Base-by-base conservation (phyloP, 306 rosid species). In the Adenanthera pavonina region DNA sequence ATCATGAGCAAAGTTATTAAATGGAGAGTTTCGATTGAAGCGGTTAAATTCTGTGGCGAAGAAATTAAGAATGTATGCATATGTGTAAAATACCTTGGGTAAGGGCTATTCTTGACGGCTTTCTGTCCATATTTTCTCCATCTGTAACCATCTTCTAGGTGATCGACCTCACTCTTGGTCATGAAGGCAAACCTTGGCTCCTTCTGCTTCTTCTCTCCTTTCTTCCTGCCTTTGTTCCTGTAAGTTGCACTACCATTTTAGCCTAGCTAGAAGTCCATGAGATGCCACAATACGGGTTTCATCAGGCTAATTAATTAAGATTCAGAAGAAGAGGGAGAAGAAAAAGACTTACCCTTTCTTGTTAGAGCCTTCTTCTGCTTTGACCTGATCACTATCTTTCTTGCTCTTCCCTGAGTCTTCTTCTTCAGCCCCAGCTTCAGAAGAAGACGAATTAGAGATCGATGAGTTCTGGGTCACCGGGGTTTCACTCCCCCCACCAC, bases 61-160 rank as follows among this genome's bases (percentile, higher is more conserved):
- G n/a, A 61, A 33, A 61, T 61, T 61, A 33, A 61, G 41, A 61
- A 61, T 33, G 43, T 33, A 33, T 25, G 40, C 1, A 33, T 33
- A 33, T 13, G 5, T 2, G 67, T 60, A 9, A 7, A 9, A 2
- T 78, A 89, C 97, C 97, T 91, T 70, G 97, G 97, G 64, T 86
- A 93, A 35, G 97, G 97, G 82, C 97, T 93, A 76, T 93, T 93
- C 81, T 93, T 93, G 35, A 93, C 96, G 33, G 97, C 97, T 62
- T 93, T 93, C 35, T 93, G 97, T 46, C 97, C 97, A 78, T 92
- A 92, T 83, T 92, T 92, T 80, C 97, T 92, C 97, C 97, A 92
- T 87, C 97, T 82, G 35, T 93, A 93, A 13, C 97, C 97, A 81
- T 93, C 97, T 88, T 93, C 97, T 4, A 93, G 89, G 44, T 93